phyloP scores from a whole-genome alignment of 2,329 filamentous ascomycete species.

The Pseudohalonectria lignicola region DNA sequence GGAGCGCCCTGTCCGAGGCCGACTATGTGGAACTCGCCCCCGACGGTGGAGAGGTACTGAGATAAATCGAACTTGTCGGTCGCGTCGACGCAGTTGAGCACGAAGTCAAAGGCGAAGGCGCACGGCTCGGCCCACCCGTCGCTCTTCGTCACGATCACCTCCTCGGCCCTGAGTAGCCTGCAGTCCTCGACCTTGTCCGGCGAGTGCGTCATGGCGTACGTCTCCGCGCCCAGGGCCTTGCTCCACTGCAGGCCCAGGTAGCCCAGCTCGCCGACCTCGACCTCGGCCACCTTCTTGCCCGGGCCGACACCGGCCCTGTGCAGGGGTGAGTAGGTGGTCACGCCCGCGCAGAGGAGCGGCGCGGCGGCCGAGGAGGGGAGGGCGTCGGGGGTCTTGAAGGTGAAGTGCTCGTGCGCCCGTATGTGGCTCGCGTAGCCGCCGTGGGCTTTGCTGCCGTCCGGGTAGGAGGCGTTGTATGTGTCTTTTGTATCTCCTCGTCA shows the following conservation, averaged over 20 bases:
- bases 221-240: slow-evolving; percentile 43
- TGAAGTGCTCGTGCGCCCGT: slow-evolving; percentile 44
- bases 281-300: slow-evolving; percentile 28
- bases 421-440: slow-evolving; percentile 49
- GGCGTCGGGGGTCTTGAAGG: slow-evolving; percentile 44
- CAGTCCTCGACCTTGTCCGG: slow-evolving; percentile 48
- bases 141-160: slow-evolving; percentile 36
- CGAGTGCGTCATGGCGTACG: slow-evolving; percentile 52
- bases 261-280: slow-evolving; percentile 28
- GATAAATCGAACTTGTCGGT: slow-evolving; percentile 42
- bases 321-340: slow-evolving; percentile 30
- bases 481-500: slow-evolving; percentile 45
- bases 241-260: slow-evolving; percentile 34
- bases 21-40: slow-evolving; percentile 45
- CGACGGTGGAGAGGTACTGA: slow-evolving; percentile 38
- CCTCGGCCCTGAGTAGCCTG: slow-evolving; percentile 50
- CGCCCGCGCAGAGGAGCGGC: slow-evolving; percentile 49
- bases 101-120: slow-evolving; percentile 36
- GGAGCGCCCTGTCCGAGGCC: slow-evolving; percentile 40
- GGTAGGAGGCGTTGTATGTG: slow-evolving; percentile 42
- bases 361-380: slow-evolving; percentile 39
- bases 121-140: slow-evolving; percentile 48
- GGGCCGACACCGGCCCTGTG: slow-evolving; percentile 22
- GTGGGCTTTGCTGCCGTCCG: slow-evolving; percentile 49
- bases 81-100: slow-evolving; percentile 37